phyloP scores from a whole-genome alignment of 306 rosid species.

The Corylus avellana region DNA sequence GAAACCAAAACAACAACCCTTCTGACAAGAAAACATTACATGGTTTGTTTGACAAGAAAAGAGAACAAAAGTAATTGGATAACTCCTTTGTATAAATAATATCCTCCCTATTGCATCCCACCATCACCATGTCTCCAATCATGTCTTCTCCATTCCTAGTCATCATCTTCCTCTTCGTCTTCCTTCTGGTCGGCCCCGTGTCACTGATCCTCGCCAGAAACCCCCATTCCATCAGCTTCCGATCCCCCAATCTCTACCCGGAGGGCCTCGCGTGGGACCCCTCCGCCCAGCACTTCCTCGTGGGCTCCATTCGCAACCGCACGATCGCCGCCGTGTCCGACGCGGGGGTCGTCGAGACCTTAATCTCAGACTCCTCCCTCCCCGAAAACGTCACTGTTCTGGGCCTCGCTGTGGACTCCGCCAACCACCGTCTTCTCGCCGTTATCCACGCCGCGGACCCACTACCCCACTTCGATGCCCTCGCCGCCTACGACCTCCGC shows the following conservation, averaged over 20 bases:
- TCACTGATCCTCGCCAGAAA: conserved; percentile 38
- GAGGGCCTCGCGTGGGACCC: conserved; percentile 79
- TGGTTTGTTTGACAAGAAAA: conserved; percentile 23
- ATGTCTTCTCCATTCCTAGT: conserved; percentile 7
- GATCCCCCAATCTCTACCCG: conserved; percentile 70
- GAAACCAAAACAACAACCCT: not conserved
- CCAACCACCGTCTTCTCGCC: conserved; percentile 66
- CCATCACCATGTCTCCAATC: conserved; percentile 17
- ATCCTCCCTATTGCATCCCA: not conserved
- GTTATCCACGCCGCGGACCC: conserved; percentile 47
- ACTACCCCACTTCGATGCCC: conserved; percentile 67
- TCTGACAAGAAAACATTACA: conserved; percentile 13
- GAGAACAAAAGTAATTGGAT: not conserved
- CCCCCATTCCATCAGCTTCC: conserved; percentile 66
- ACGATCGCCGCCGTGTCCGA: conserved; percentile 61
- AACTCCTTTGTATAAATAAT: too few species aligned
- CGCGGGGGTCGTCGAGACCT: conserved; percentile 63
- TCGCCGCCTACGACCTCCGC: conserved; percentile 75
- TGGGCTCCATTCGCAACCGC: conserved; percentile 61
- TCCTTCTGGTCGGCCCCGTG: conserved; percentile 15
- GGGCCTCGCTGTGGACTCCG: conserved; percentile 68
- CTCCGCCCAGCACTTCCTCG: conserved; percentile 58
- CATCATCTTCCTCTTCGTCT: conserved; percentile 13
- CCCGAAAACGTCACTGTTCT: conserved; percentile 63
- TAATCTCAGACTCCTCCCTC: conserved; percentile 61